Conservation (phyloP, 2,329 filamentous ascomycete species). For the Phialemoniopsis sp. region DNA sequence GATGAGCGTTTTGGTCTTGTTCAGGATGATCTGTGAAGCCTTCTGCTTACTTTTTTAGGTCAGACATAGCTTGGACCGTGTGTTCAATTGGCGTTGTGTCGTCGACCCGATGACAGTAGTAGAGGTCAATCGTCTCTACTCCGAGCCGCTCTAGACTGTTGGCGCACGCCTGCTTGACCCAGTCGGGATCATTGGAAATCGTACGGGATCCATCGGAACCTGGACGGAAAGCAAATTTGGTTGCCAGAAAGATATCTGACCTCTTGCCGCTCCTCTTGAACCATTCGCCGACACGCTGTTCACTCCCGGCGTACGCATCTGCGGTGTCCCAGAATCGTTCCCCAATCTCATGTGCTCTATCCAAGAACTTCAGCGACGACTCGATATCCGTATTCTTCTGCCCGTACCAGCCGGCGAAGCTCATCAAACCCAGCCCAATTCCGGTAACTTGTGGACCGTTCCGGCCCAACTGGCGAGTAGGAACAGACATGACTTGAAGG, state of each 20-base stretch:
- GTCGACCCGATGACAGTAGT: no score
- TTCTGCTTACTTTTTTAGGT: no score
- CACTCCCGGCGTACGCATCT: conserved; percentile 15
- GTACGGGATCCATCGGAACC: no score
- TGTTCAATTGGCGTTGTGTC: no score
- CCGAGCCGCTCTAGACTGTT: conserved; percentile 40
- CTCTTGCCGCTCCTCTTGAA: conserved; percentile 4
- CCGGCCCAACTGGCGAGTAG: conserved; percentile 5
- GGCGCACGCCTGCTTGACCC: conserved; percentile 17
- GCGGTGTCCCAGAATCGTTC: conserved; percentile 11
- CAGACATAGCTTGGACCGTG: no score
- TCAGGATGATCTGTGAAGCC: no score
- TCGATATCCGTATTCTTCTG: conserved; percentile 2
- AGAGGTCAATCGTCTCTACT: conserved; percentile 49
- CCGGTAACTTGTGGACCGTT: conserved; percentile 5
- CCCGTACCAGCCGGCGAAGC: conserved; percentile 2
- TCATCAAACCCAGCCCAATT: conserved; percentile 6
- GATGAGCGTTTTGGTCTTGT: no score
- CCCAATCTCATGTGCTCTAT: conserved; percentile 6
- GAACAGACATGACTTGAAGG: no score
- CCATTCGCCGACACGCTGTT: conserved; percentile 5
- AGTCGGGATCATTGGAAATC: no score
- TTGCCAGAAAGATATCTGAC: conserved; percentile 6
- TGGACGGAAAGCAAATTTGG: conserved; percentile 14
- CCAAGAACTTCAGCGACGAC: conserved; percentile 5